A percentile compares a stretch with the other conserved stretches of the same genome.
Conservation (phyloP, 805 yeast genomes). For the Ogataea polymorpha region DNA sequence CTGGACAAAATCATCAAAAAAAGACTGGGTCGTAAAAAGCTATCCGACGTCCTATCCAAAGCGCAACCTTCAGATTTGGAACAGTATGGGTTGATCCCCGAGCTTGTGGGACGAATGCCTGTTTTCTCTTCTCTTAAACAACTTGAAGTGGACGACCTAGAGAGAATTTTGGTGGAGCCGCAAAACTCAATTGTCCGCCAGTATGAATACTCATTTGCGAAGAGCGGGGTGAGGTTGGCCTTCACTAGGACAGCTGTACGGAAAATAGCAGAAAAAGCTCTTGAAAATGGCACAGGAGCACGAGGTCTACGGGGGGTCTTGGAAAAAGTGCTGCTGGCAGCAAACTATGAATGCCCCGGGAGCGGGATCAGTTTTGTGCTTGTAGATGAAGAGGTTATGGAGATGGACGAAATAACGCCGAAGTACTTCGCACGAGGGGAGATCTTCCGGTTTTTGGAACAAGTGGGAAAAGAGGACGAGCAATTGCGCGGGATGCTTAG, state of each 20-base stretch:
- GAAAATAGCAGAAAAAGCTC: conserved; percentile 47
- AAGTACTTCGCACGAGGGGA: conserved; percentile 47
- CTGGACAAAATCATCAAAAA: conserved; percentile 45
- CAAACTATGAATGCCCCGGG: conserved; percentile 60
- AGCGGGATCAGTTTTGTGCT: conserved; percentile 50
- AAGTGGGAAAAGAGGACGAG: conserved; percentile 41
- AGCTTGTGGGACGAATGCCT: conserved; percentile 58
- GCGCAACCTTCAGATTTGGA: conserved; percentile 50
- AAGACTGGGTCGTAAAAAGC: conserved; percentile 31
- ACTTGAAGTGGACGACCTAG: conserved; percentile 42
- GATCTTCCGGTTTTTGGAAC: conserved; percentile 38
- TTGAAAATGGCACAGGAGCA: conserved; percentile 58
- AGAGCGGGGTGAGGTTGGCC: conserved; percentile 48
- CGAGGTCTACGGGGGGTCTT: conserved; percentile 55
- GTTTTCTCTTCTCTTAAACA: conserved; percentile 48
- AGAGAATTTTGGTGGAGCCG: conserved; percentile 52
- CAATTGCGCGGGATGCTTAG: conserved; percentile 36
- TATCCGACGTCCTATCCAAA: conserved; percentile 31
- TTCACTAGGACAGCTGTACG: conserved; percentile 47
- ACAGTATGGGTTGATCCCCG: conserved; percentile 56
- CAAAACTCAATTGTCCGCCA: conserved; percentile 52
- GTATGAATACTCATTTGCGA: conserved; percentile 50
- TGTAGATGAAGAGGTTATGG: conserved; percentile 43
- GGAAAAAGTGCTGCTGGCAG: conserved; percentile 48
- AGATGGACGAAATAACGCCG: conserved; percentile 25